These are phyloP conservation scores for Dioscorea dumetorum DNA, from an alignment of 106 monocot genomes.

Conservation along the genomic window DNA sequence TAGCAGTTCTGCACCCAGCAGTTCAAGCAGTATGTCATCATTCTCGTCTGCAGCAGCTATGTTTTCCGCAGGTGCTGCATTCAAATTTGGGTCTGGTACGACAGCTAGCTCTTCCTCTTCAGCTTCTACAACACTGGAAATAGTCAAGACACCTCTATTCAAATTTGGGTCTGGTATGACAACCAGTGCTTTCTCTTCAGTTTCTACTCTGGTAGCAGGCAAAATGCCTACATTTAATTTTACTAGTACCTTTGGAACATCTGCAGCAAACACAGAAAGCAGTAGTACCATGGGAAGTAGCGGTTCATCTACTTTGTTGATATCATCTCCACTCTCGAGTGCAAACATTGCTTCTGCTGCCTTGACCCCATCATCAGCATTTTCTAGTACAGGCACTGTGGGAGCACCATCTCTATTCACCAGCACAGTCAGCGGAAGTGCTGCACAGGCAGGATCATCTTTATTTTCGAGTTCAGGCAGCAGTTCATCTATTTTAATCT, in stretches of 20 bases:
- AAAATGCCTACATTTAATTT: slow-evolving; percentile 15
- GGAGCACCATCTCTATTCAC: slow-evolving; percentile 11
- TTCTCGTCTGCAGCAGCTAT: slow-evolving; percentile 15
- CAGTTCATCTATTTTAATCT: background rate
- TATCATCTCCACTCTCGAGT: background rate
- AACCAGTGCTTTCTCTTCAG: background rate
- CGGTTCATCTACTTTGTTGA: background rate
- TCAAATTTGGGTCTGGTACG: slow-evolving; percentile 7
- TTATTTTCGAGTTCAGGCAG: background rate
- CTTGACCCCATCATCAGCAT: background rate
- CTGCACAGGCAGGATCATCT: slow-evolving; percentile 10
- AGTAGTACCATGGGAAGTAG: slow-evolving; percentile 13
- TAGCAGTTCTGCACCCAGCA: background rate
- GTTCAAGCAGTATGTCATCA: slow-evolving; percentile 8
- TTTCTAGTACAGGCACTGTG: slow-evolving; percentile 7
- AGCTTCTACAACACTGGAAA: slow-evolving; percentile 6
- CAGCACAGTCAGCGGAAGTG: slow-evolving; percentile 4
- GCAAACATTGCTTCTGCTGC: background rate
- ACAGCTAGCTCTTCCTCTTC: background rate
- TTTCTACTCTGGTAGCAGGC: slow-evolving; percentile 7
- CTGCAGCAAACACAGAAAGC: slow-evolving; percentile 2
- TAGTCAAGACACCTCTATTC: slow-evolving; percentile 16
- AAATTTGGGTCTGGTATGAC: slow-evolving; percentile 7
- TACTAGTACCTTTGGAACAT: slow-evolving; percentile 6
- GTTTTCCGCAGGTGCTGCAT: slow-evolving; percentile 15